phyloP scores from a whole-genome alignment of 345 rosid genomes.

The Noccaea caerulescens region DNA sequence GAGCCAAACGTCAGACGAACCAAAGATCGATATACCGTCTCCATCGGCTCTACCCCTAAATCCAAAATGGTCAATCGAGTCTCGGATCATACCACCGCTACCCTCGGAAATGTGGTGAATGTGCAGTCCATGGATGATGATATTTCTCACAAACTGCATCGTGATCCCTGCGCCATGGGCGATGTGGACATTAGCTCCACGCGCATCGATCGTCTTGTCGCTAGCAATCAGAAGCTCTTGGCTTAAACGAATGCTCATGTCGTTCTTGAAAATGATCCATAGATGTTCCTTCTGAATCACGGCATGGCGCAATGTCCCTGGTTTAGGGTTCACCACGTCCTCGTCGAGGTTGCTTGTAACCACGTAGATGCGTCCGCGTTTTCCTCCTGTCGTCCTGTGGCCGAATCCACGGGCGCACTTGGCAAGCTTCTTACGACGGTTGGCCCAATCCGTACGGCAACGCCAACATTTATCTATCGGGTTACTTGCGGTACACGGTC shows the following conservation, averaged over 20 bases:
- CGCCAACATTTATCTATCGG: slow-evolving; percentile 93
- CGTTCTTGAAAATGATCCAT: slow-evolving; percentile 63
- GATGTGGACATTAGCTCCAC: slow-evolving; percentile 67
- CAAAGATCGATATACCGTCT: slow-evolving; percentile 74
- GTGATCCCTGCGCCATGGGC: slow-evolving; percentile 73
- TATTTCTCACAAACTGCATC: slow-evolving; percentile 55
- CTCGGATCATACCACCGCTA: slow-evolving; percentile 66
- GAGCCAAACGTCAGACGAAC: slow-evolving; percentile 68
- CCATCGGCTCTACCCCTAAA: slow-evolving; percentile 71
- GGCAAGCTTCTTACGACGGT: slow-evolving; percentile 57
- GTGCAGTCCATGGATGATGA: slow-evolving; percentile 70
- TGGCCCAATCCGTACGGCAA: slow-evolving; percentile 66
- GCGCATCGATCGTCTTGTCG: slow-evolving; percentile 80
- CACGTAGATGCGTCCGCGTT: slow-evolving; percentile 54
- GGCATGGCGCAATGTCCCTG: slow-evolving; percentile 68
- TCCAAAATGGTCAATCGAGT: slow-evolving; percentile 63
- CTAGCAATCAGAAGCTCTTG: slow-evolving; percentile 68
- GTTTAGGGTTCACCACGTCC: slow-evolving; percentile 57
- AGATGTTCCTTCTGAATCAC: slow-evolving; percentile 62
- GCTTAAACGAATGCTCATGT: slow-evolving; percentile 63
- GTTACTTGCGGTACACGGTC: slow-evolving; percentile 71
- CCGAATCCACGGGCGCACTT: slow-evolving; percentile 76
- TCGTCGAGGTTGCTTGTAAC: slow-evolving; percentile 67
- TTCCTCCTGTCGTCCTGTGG: slow-evolving; percentile 64
- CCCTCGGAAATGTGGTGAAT: slow-evolving; percentile 58